Conservation (phyloP, 441 rosid genomes). For the Adansonia rubrostipa region DNA sequence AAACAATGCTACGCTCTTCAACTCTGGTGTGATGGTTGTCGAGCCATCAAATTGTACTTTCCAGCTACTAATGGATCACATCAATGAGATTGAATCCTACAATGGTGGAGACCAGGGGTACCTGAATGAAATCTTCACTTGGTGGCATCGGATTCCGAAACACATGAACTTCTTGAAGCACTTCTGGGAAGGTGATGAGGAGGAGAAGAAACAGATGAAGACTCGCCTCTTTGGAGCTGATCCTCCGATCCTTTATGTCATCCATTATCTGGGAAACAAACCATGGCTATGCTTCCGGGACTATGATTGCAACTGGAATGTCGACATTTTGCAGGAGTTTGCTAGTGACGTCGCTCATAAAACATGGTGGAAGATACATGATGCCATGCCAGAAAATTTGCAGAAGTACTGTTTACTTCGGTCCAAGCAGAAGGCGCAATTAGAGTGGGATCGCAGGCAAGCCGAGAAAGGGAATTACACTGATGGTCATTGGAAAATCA, state of each 20-base stretch:
- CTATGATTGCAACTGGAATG: slow-evolving; percentile 96
- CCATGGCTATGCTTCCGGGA: slow-evolving; percentile 93
- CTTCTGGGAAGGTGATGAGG: slow-evolving; percentile 85
- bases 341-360: slow-evolving; percentile 78
- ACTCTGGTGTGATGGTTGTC: slow-evolving; percentile 84
- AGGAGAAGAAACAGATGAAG: slow-evolving; percentile 69
- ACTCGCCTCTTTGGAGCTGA: slow-evolving; percentile 65
- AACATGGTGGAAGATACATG: slow-evolving; percentile 90
- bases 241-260: slow-evolving; percentile 78
- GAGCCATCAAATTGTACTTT: slow-evolving; percentile 86
- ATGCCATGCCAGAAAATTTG: slow-evolving; percentile 75
- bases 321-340: slow-evolving; percentile 69
- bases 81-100: slow-evolving; percentile 77
- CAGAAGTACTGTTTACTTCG: slow-evolving; percentile 75
- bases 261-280: slow-evolving; percentile 80
- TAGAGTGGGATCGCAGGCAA: slow-evolving; percentile 86
- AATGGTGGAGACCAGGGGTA: slow-evolving; percentile 96
- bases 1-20: slow-evolving; percentile 75
- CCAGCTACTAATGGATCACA: slow-evolving; percentile 77
- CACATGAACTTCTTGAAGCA: slow-evolving; percentile 94
- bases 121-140: slow-evolving; percentile 81
- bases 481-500: slow-evolving; percentile 84
- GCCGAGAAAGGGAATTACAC: slow-evolving; percentile 74
- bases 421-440: slow-evolving; percentile 81
- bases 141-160: slow-evolving; percentile 96